Base-by-base conservation (phyloP, 164 flowering plant genomes). In the Aristolochia contorta region DNA sequence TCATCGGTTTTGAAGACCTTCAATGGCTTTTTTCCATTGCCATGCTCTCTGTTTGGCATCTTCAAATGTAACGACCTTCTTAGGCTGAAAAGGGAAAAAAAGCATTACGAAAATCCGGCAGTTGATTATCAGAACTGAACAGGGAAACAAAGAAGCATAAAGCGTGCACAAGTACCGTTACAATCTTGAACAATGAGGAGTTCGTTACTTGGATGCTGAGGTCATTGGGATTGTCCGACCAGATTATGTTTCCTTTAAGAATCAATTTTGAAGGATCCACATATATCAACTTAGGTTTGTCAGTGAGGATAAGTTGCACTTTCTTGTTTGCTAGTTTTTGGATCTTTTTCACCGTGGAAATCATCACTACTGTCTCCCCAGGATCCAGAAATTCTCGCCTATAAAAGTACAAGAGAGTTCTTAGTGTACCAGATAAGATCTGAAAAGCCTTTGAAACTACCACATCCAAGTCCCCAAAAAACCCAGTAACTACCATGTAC, bases 281-380 rank as follows among this genome's bases (percentile, higher is more conserved):
- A 58, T 86, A 94, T 27, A 94, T 77, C 71, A 94, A 72, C 68
- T 84, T 89, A 30, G 99, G 99, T 67, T 84, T 94, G 78, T 94
- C 87, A 27, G 99, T 94, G 25, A 94, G 96, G 68, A 94, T 94
- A 50, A 91, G 97, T 70, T 94, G 99, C 71, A 94, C 99, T 80
- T 94, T 94, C 82, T 87, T 94, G 89, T 76, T 94, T 23, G 90
- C 62, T 22, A 94, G 66, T 65, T 89, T 94, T 69, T 79, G 85
- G n/a, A 94, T 22, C 63, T 89, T 91, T 80, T 89, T 94, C 70
- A 94, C 87, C 81, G 75, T 89, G 5, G 99, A 94, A 75, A 94
- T 94, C 97, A 94, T 87, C 54, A 94, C 70, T 61, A 94, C 88
- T 6, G 94, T 84, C 70, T 94, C 99, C n/a, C 94, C 99, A 0